Evolutionary conservation across 192 early-diverging fungal species (phyloP), one percentile per base, ranked within the genome.

Genomic region (Mortierella claussenii): DNA sequence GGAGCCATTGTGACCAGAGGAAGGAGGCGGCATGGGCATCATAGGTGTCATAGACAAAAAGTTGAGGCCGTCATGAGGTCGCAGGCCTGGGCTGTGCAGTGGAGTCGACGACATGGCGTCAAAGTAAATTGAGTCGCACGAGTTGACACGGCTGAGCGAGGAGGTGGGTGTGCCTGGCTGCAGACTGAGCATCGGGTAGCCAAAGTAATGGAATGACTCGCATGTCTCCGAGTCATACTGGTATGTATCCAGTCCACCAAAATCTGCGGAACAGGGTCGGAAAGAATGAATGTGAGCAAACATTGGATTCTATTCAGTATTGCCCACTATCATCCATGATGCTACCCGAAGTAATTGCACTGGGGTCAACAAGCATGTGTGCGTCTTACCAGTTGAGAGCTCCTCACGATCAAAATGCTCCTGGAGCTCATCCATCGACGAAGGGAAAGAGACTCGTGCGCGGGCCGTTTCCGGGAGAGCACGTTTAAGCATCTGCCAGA

Each of bases 11-110:
- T 51, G 27, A 9, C 70, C 63, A 47, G 61, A 57, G 20, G 63
- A 65, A 32, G 70, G 70, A n/a, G 63, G 70, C 1, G 70, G 55
- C 62, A 75, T 60, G 31, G 70, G 70, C 70, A 65, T 60, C 70
- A 75, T 75, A 13, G 70, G 70, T 9, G 70, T 75, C 70, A 75
- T 75, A 9, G 70, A 75, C 50, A 75, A 51, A 57, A 76, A 76
- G 17, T 46, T 62, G 26, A 76, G 43, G 24, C 73, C 73, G 5
- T 76, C 73, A 43, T 76, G 73, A n/a, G 73, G 73, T 15, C 73
- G 73, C 52, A 76, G 24, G 28, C 51, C 43, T 21, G 73, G 73
- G 24, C 73, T 76, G 47, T 76, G 73, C 24, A 42, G 51, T 8
- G 73, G 73, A 21, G 73, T 67, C 10, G 64, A 65, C 10, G 64